Evolutionary conservation across 106 monocot genomes (phyloP).

Genomic region (Allium cepa): DNA sequence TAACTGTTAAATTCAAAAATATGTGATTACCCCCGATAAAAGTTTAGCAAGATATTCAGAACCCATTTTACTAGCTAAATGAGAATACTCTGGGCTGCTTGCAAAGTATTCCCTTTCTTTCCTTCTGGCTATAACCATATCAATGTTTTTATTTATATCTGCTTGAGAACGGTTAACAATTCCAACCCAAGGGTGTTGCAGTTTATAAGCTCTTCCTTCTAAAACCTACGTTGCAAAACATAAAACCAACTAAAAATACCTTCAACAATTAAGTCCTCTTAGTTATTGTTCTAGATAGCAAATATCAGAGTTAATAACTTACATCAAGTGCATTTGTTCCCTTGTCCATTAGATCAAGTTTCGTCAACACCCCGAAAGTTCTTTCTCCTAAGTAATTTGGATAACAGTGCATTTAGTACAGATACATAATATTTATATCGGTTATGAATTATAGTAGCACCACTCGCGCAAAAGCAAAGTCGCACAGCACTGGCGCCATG

Average conservation of each 20-base stretch:
- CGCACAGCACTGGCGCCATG: no score
- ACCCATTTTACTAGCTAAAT: slow-evolving; percentile 83
- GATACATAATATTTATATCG: no score
- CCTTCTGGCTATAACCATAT: slow-evolving; percentile 64
- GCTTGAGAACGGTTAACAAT: slow-evolving; percentile 79
- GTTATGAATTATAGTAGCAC: no score
- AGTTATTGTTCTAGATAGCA: no score
- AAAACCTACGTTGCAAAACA: slow-evolving; percentile 45
- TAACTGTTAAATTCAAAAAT: not conserved
- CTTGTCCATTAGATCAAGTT: slow-evolving; percentile 66
- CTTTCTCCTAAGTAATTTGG: slow-evolving; percentile 35
- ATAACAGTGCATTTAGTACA: no score
- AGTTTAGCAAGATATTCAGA: slow-evolving; percentile 89
- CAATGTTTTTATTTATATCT: slow-evolving; percentile 76
- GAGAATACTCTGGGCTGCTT: slow-evolving; percentile 68
- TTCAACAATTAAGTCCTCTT: no score
- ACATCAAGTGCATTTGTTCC: slow-evolving; percentile 68
- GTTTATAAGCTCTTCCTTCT: slow-evolving; percentile 66
- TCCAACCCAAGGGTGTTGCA: slow-evolving; percentile 87
- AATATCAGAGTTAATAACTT: slow-evolving; percentile 2
- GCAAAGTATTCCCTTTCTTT: slow-evolving; percentile 65
- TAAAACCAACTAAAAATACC: not conserved
- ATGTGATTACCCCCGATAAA: slow-evolving; percentile 43
- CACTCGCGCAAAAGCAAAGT: no score
- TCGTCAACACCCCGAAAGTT: slow-evolving; percentile 63